These are phyloP conservation scores for Gardenia jasminoides DNA, from an alignment of 257 asterid genomes.

Conservation along the genomic window DNA sequence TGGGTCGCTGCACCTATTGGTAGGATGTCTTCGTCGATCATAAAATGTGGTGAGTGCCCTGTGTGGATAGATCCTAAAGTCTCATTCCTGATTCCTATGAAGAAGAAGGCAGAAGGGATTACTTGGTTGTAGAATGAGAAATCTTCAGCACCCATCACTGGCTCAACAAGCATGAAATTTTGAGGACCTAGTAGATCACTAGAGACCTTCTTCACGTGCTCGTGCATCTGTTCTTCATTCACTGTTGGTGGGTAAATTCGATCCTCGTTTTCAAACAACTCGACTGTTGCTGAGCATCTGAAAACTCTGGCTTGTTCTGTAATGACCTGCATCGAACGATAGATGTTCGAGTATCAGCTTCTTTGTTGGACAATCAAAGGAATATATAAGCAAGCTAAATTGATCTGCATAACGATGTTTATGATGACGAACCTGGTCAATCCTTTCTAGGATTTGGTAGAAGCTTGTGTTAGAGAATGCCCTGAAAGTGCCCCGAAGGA, in stretches of 20 bases:
- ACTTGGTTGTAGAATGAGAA: slow-evolving; percentile 82
- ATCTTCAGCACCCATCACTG: slow-evolving; percentile 93
- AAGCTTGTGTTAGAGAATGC: slow-evolving; percentile 72
- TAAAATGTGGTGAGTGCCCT: slow-evolving; percentile 76
- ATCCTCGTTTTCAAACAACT: slow-evolving; percentile 65
- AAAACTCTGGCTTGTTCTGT: slow-evolving; percentile 70
- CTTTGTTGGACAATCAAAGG: no score
- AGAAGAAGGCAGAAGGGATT: slow-evolving; percentile 78
- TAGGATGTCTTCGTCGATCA: slow-evolving; percentile 81
- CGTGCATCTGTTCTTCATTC: slow-evolving; percentile 60
- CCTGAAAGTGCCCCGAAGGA: slow-evolving; percentile 77
- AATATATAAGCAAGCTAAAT: no score
- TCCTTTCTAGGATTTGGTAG: slow-evolving; percentile 58
- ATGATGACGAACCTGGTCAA: slow-evolving; percentile 65
- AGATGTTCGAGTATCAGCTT: background rate
- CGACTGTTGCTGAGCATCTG: slow-evolving; percentile 72
- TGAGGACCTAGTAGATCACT: slow-evolving; percentile 48
- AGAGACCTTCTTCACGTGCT: slow-evolving; percentile 49
- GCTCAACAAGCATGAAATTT: slow-evolving; percentile 53
- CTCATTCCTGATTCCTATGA: slow-evolving; percentile 72
- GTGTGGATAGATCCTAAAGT: slow-evolving; percentile 63
- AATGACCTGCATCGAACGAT: slow-evolving; percentile 51
- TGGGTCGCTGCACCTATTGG: slow-evolving; percentile 83
- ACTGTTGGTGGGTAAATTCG: slow-evolving; percentile 78
- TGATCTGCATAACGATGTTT: no score